Evolutionary conservation across 352 stramenopile genomes (phyloP), one percentile per base, ranked within the genome.

Genomic region (Peronospora belbahrii): DNA sequence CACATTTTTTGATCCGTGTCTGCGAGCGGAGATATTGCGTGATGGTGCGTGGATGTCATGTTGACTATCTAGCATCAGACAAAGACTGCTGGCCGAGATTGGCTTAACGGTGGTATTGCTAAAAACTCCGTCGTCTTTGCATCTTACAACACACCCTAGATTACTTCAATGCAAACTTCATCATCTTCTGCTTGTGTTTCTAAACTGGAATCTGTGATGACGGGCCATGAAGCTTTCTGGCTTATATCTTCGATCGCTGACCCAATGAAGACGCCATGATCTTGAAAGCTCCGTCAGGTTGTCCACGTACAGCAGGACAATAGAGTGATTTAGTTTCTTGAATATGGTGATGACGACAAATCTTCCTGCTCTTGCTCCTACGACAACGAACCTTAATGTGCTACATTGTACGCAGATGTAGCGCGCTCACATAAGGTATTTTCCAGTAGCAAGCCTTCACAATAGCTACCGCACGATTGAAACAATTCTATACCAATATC

Each of bases 281-380:
- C 58, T 88, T 2, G 78, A 92, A 43, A 74, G 36, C 33, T 80
- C 84, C 46, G 90, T 93, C 52, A 76, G 76, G 6, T 88, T 88
- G 34, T 88, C 66, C 59, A 88, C 67, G 6, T 70, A 48, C 28
- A 18, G 66, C 17, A 61, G 62, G 28, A 14, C 47, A 3, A 23
- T n/a, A 14, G 88, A 88, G 48, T 46, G 46, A 0, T 15, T 49
- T 2, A 53, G 58, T 34, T 88, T 66, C 52, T 77, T 73, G 1
- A 48, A 67, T 2, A 34, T 63, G 18, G 8, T 63, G 3, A 40
- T 52, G 11, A 17, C 48, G 20, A 15, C 40, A 19, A 45, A 27
- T 25, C 33, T 59, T 14, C 40, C 54, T 0, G 39, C 40, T 10
- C 22, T 19, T 13, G 24, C 45, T n/a, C 13, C 47, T 17, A 28